Conservation (phyloP, 169 alveolate species). For the Cryptosporidium viatorum region DNA sequence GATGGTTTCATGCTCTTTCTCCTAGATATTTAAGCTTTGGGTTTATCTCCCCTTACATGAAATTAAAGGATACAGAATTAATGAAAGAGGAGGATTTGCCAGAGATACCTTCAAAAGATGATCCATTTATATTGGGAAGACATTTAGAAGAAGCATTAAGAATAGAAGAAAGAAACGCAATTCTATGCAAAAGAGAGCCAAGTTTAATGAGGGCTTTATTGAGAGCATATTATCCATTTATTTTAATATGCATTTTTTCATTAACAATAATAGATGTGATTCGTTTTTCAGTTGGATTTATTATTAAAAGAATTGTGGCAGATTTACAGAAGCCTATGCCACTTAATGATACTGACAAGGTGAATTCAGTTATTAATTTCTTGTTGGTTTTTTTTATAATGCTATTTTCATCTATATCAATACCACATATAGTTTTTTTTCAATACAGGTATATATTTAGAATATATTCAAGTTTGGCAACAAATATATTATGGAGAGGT, state of each 20-base stretch:
- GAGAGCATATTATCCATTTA: conserved; percentile 55
- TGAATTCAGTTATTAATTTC: conserved; percentile 35
- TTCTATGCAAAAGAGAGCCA: conserved; percentile 39
- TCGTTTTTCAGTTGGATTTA: conserved; percentile 55
- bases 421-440: conserved; percentile 59
- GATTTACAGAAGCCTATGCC: conserved; percentile 74
- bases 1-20: conserved; percentile 56
- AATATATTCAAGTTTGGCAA: conserved; percentile 63
- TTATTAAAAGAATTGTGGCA: conserved; percentile 47
- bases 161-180: conserved; percentile 35
- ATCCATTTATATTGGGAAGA: conserved; percentile 47
- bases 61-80: conserved; percentile 31
- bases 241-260: conserved; percentile 46
- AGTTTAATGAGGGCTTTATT: conserved; percentile 60
- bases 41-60: conserved; percentile 65
- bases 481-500: conserved; percentile 66
- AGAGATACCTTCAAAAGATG: conserved; percentile 45
- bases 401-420: conserved; percentile 44
- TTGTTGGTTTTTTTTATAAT: conserved; percentile 40
- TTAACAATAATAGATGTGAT: conserved; percentile 39
- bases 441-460: conserved; percentile 60
- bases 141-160: conserved; percentile 35
- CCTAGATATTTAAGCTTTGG: conserved; percentile 60
- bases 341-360: neutral
- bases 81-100: conserved; percentile 66